phyloP scores from a whole-genome alignment of 352 stramenopile species.

The Phytophthora pistaciae region DNA sequence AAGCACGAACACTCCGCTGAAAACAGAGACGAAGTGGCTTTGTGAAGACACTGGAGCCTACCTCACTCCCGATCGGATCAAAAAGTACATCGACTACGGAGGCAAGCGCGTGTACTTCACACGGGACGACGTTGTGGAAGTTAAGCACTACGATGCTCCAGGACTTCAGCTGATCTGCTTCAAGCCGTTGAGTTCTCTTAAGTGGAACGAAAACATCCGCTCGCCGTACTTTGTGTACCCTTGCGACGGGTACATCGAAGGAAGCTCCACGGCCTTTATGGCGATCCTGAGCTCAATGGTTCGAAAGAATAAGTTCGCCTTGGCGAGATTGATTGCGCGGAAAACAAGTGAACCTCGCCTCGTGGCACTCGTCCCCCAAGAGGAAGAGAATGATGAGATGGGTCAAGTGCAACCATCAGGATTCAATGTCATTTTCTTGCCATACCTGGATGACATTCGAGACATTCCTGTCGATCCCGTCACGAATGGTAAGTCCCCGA shows the following conservation, averaged over 20 bases:
- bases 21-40: constrained; percentile 87
- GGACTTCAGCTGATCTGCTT: constrained; percentile 87
- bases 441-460: constrained; percentile 86
- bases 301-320: constrained; percentile 67
- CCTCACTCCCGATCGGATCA: constrained; percentile 78
- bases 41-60: constrained; percentile 85
- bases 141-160: constrained; percentile 82
- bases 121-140: constrained; percentile 78
- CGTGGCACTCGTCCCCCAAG: constrained; percentile 80
- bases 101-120: constrained; percentile 85
- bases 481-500: constrained; percentile 38
- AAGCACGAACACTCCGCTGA: constrained; percentile 76
- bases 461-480: constrained; percentile 58
- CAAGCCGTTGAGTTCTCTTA: constrained; percentile 65
- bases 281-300: constrained; percentile 75
- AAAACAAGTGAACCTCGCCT: constrained; percentile 84
- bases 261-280: constrained; percentile 75
- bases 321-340: constrained; percentile 74
- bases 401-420: constrained; percentile 83
- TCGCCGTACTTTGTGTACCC: constrained; percentile 87
- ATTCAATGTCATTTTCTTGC: constrained; percentile 82
- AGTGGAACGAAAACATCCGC: constrained; percentile 77
- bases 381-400: constrained; percentile 79
- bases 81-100: constrained; percentile 78
- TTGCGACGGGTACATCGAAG: constrained; percentile 81